Evolutionary conservation across 208 protist genomes (phyloP), one percentile per base, ranked within the genome.

Genomic region (Acanthamoeba sp.): DNA sequence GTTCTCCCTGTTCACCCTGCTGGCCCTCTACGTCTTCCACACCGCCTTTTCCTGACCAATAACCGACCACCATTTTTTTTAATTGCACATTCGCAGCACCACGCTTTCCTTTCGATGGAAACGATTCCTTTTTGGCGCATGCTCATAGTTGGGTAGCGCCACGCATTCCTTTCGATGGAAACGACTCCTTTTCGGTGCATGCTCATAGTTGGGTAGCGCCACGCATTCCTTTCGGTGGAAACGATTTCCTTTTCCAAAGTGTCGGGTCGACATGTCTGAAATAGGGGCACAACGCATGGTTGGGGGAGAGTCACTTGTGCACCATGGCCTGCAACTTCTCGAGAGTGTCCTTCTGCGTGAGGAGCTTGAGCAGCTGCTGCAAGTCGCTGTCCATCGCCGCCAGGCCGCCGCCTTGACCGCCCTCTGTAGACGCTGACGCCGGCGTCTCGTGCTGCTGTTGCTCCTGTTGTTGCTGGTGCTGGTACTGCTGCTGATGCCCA

Each of bases 281-380:
- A n/a, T n/a, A n/a, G n/a, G n/a, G n/a, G n/a, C n/a, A n/a, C n/a
- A n/a, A n/a, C n/a, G n/a, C n/a, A n/a, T n/a, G n/a, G n/a, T n/a
- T 55, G 48, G 48, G 48, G 48, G 48, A 55, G 48, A 16, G 16
- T 27, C 14, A 71, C 14, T 7, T 7, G 22, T 29, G 62, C 14
- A 80, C 36, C 32, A 80, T 40, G 71, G 71, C 71, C 71, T 80
- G 71, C 36, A 80, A 36, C 71, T 80, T 80, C 71, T 80, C 71
- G 36, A 80, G 32, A 14, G 71, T 80, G 36, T 80, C 71, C 71
- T 80, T 80, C n/a, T 80, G 71, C 20, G 71, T 80, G 71, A 80
- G 71, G 27, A 80, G 40, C 36, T 34, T 38, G 7, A 80, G 71
- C 22, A 80, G 71, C 40, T 80, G 71, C 71, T 80, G 71, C 36